These are phyloP conservation scores for Clitopilus hobsonii DNA, from an alignment of 768 basidiomycete genomes.

Conservation along the genomic window DNA sequence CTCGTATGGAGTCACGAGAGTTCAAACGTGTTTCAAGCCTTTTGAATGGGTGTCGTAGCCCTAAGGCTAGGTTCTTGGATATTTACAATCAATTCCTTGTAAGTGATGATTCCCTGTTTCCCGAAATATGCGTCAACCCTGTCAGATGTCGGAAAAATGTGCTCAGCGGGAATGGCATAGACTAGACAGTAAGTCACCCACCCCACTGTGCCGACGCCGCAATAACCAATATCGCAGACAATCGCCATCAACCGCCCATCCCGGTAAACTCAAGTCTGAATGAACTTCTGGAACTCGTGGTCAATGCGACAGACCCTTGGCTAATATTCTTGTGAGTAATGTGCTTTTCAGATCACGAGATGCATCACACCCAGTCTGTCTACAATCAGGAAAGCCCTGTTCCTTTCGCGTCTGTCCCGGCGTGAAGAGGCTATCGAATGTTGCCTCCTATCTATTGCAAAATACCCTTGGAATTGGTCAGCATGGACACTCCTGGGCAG, in stretches of 20 bases:
- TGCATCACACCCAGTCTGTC: slow-evolving; percentile 6
- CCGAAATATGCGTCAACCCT: slow-evolving; percentile 1
- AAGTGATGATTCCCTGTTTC: slow-evolving; percentile 24
- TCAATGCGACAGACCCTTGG: slow-evolving; percentile 69
- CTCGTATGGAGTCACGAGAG: slow-evolving; percentile 74
- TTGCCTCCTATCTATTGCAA: slow-evolving; percentile 67
- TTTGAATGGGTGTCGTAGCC: slow-evolving; percentile 60
- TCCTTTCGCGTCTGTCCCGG: slow-evolving; percentile 73
- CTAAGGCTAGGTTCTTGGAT: slow-evolving; percentile 71
- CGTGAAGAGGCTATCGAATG: slow-evolving; percentile 85
- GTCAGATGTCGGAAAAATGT: slow-evolving; percentile 78
- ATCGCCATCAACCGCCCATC: slow-evolving; percentile 61
- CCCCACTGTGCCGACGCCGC: neutral
- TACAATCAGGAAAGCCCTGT: slow-evolving; percentile 66
- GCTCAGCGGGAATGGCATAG: slow-evolving; percentile 84
- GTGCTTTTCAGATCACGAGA: no score
- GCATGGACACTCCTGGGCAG: slow-evolving; percentile 81
- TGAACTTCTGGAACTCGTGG: slow-evolving; percentile 56
- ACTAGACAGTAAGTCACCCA: slow-evolving; percentile 54
- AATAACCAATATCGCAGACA: slow-evolving; percentile 36
- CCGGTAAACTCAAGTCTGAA: slow-evolving; percentile 59
- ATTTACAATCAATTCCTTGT: slow-evolving; percentile 86
- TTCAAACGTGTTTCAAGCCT: slow-evolving; percentile 67
- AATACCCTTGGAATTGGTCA: slow-evolving; percentile 93
- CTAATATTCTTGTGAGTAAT: slow-evolving; percentile 71